Percentiles rank a stretch among this genome's conserved stretches.
These are phyloP conservation scores for Nicotiana knightiana DNA, from an alignment of 257 asterid species.

Conservation along the genomic window DNA sequence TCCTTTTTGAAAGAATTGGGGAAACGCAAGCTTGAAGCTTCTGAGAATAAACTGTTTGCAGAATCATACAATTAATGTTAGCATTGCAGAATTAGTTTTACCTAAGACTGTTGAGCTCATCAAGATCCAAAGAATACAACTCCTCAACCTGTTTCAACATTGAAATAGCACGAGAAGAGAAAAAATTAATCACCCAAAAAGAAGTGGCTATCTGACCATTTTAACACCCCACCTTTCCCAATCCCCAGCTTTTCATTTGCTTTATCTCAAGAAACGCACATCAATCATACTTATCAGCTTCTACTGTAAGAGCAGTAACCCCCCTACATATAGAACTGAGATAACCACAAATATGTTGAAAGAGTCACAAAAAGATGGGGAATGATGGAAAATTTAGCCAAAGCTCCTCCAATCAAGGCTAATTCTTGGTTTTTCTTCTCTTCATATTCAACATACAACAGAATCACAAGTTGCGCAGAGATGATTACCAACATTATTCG, in stretches of 20 bases:
- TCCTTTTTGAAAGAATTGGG: background rate
- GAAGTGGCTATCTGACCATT: background rate
- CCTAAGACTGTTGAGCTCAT: conserved; percentile 79
- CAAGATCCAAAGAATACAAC: conserved; percentile 88
- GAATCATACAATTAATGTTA: background rate
- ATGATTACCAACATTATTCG: background rate
- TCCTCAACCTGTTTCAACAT: conserved; percentile 80
- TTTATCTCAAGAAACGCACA: background rate
- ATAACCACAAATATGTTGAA: background rate
- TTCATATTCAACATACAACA: background rate
- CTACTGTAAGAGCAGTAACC: background rate
- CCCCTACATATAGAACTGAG: background rate
- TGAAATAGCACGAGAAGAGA: background rate
- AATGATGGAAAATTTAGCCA: background rate
- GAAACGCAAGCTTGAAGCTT: background rate
- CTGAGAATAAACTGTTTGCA: background rate
- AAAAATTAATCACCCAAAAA: background rate
- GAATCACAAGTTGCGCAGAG: background rate
- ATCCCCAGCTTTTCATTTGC: background rate
- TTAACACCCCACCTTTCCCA: background rate
- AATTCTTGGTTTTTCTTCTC: background rate
- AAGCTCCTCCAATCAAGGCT: background rate
- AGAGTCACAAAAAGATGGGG: background rate
- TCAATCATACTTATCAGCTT: conserved; percentile 1
- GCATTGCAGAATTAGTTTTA: conserved; percentile 17